Percentiles rank a stretch among this genome's conserved stretches.
Evolutionary conservation across 257 asterid species (phyloP).

Genomic region (Osmanthus fragrans): DNA sequence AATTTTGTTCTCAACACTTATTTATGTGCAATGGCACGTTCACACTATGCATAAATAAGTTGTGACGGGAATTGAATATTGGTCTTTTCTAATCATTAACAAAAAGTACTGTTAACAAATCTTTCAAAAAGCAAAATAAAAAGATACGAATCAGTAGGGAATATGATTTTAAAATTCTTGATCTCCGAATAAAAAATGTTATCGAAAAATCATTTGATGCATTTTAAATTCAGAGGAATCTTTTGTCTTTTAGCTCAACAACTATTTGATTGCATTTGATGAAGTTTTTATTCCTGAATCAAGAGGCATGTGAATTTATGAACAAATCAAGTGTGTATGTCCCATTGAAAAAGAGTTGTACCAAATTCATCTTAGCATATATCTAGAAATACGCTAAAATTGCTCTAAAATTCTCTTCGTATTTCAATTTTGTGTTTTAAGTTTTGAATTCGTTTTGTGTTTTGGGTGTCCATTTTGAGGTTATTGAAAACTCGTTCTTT

Average conservation of each 20-base stretch:
- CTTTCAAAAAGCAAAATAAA: background rate
- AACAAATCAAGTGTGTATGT: background rate
- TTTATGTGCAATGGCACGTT: background rate
- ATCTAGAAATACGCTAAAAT: conserved; percentile 14
- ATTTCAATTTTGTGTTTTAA: too few species aligned
- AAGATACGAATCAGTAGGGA: background rate
- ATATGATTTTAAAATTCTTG: background rate
- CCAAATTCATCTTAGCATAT: background rate
- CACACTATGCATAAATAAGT: too few species aligned
- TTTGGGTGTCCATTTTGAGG: too few species aligned
- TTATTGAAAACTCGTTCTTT: too few species aligned
- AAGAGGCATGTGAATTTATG: background rate
- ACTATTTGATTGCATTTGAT: background rate
- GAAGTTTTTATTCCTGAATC: background rate
- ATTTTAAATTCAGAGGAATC: conserved; percentile 1
- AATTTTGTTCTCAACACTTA: background rate
- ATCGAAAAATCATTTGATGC: background rate
- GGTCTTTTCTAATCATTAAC: too few species aligned
- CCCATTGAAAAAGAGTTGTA: background rate
- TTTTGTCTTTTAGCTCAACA: background rate
- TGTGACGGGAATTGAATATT: background rate
- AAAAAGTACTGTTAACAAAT: too few species aligned
- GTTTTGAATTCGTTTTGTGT: too few species aligned
- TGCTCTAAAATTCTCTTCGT: background rate
- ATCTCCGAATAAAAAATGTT: too few species aligned